Percentiles rank a stretch among this genome's conserved stretches.
phyloP scores from a whole-genome alignment of 345 rosid genomes.

The Dipteronia sinensis region DNA sequence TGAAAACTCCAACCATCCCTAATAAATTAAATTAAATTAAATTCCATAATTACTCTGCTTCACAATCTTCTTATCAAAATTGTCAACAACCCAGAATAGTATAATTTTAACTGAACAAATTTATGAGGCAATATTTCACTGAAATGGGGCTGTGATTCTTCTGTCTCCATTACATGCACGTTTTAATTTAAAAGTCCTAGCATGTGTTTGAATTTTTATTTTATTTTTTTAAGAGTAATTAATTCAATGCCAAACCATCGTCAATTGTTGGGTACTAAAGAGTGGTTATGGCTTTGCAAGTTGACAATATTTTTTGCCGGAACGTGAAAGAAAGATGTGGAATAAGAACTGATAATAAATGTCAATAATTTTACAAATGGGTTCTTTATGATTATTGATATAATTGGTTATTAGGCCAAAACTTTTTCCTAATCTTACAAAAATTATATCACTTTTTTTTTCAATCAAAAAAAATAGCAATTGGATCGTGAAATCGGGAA shows the following conservation, averaged over 20 bases:
- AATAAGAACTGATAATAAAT: neutral
- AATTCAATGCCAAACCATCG: conserved; percentile 18
- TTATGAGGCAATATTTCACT: neutral
- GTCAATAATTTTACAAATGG: conserved; percentile 2
- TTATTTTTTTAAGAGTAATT: neutral
- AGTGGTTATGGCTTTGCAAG: neutral
- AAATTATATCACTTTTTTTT: no score
- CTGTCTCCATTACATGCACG: conserved; percentile 3
- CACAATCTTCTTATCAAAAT: conserved; percentile 12
- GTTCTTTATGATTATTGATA: neutral
- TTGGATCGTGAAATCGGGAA: neutral
- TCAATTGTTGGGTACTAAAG: conserved; percentile 12
- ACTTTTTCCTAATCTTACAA: neutral
- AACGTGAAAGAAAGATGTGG: neutral
- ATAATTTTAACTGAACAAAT: neutral
- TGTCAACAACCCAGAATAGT: conserved; percentile 10
- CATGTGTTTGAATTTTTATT: neutral
- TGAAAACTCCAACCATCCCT: conserved; percentile 3
- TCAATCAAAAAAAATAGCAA: neutral
- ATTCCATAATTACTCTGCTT: neutral
- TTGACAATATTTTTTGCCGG: conserved; percentile 15
- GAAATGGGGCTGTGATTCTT: conserved; percentile 23
- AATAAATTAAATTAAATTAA: neutral
- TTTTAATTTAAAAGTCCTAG: neutral
- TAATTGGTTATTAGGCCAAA: neutral